Evolutionary conservation across 768 basidiomycete species (phyloP).

Genomic region (Serendipita sp.): DNA sequence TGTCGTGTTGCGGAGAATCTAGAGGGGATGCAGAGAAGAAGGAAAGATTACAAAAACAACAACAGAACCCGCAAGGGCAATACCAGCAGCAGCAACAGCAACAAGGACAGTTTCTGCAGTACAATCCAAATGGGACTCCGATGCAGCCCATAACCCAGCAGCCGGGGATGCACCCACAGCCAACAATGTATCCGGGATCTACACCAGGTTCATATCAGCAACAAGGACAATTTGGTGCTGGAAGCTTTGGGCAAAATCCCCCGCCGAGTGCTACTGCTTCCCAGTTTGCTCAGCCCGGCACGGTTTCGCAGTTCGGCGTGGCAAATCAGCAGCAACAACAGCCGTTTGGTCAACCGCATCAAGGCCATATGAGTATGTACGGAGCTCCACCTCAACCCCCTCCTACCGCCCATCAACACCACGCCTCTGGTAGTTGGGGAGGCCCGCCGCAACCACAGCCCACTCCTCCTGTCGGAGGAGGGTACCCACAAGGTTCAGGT

Average conservation of each 20-base stretch:
- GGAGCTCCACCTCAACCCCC: neutral
- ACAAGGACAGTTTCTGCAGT: neutral
- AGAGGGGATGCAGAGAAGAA: neutral
- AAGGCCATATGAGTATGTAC: neutral
- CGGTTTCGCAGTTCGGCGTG: neutral
- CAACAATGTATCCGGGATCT: neutral
- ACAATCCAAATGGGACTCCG: neutral
- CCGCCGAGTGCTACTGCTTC: too few relatives aligned
- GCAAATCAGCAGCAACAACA: neutral
- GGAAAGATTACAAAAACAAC: neutral
- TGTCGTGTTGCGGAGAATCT: slow-evolving; percentile 4
- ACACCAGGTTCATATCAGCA: neutral
- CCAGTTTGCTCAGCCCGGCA: too few relatives aligned
- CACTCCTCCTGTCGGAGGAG: neutral
- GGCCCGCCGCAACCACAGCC: neutral
- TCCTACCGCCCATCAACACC: neutral
- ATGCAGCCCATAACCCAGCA: neutral
- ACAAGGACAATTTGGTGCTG: too few relatives aligned
- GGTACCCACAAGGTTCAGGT: neutral
- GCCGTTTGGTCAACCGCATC: neutral
- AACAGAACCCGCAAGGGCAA: neutral
- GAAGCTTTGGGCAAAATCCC: too few relatives aligned
- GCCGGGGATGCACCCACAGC: slow-evolving; percentile 1
- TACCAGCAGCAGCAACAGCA: neutral
- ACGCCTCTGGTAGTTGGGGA: neutral